Base-by-base conservation (phyloP, 148 eudicot genomes). In the Nyssa sinensis region DNA sequence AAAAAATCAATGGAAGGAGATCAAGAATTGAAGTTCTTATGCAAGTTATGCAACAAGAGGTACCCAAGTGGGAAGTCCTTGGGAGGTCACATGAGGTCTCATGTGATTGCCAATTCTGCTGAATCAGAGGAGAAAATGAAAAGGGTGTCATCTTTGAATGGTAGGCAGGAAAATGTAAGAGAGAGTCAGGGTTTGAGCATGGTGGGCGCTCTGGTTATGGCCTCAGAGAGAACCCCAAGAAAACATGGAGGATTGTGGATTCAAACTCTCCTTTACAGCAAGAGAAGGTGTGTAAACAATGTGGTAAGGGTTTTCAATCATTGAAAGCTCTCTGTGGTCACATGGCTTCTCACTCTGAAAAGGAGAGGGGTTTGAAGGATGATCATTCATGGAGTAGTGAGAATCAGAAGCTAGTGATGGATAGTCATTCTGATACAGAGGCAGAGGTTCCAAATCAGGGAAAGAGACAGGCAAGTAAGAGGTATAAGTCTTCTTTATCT, bases 31-130 rank as follows among this genome's bases (percentile, higher is more conserved):
- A 88, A 79, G 74, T 86, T 80, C 76, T 86, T 86, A 5, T 93
- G 98, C 80, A 89, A 76, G 75, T 81, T 86, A 2, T 93, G 98
- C 62, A 69, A 75, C 75, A 90, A 86, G 66, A 83, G 79, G 55
- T 93, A 60, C 77, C 89, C 91, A 37, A 84, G 88, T 84, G 96
- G 93, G 25, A 88, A 88, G 75, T 86, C 93, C n/a, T 73, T 93
- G 47, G 98, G 96, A 8, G 98, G 96, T 29, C 96, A 89, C 76
- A 91, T 88, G 88, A 91, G 96, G 89, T 89, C 94, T 77, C 96
- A 93, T 81, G 85, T 82, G 1, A 77, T 83, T 29, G 83, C 86
- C n/a, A 84, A 84, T 76, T 76, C 86, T 60, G 78, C 80, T 79
- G 86, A 66, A 80, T 66, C 83, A 44, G 86, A 66, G 32, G 79